Evolutionary conservation across 2,329 filamentous ascomycete genomes (phyloP), one percentile per base, ranked within the genome.

Genomic region (Trichoderma atrobrunneum): DNA sequence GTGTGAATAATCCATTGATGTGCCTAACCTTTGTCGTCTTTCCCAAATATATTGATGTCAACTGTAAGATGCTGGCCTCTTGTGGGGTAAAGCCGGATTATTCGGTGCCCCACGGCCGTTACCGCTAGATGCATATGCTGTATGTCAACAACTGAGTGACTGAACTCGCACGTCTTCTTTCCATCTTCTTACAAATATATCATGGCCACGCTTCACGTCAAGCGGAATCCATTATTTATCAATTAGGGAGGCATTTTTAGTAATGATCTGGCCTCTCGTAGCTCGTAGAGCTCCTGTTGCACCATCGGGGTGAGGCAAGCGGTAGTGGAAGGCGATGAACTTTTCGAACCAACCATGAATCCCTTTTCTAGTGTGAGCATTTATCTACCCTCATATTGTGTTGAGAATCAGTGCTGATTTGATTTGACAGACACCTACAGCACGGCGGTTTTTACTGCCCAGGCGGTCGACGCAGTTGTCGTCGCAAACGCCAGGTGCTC

Each of bases 401-500:
- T 7, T 16, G 26, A 63, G 16, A 34, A 7, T 21, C 16, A 54
- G 0, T 51, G 7, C 39, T 48, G 8, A 61, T 48, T 30, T 48
- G 8, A 61, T 48, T 30, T 28, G 10, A 14, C 60, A 84, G 82
- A 84, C 83, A 39, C 80, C 82, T 5, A 79, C 80, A 7, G 81
- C 82, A 24, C 78, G 81, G 72, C 79, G 81, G 7, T 84, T 84
- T 71, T 76, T 83, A 69, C 77, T 81, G 7, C 76, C 81, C 3
- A 82, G 81, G 70, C 74, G 81, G 34, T 76, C 77, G 16, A 76
- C 79, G n/a, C 77, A 79, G 64, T 73, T 76, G 7, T 80, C 79
- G 26, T 80, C 80, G 30, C 79, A 81, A 72, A 78, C 79, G 26
- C 79, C 79, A 14, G 75, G 78, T 28, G 77, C 74, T 26, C 71